Conservation (phyloP, 164 flowering plant genomes). For the Buxus sempervirens region DNA sequence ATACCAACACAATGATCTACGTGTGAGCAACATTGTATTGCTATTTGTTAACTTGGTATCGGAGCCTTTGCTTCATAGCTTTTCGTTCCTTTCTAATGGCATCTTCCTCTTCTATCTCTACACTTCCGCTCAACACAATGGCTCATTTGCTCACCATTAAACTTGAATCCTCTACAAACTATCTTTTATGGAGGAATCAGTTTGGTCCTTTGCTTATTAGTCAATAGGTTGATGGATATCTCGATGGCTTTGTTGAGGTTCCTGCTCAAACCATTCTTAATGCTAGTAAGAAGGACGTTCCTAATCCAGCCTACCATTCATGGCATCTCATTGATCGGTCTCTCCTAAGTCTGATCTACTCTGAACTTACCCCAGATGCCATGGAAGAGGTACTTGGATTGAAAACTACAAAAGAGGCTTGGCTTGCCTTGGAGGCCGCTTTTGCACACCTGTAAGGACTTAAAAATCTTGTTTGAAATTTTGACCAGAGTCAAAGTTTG, state of each 20-base stretch:
- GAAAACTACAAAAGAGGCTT: background rate
- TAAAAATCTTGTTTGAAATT: no score
- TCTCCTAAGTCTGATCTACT: background rate
- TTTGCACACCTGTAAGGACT: background rate
- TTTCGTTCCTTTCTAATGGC: no score
- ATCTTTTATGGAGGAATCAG: slow-evolving; percentile 1
- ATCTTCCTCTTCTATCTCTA: background rate
- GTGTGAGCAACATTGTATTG: no score
- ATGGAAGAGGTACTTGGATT: background rate
- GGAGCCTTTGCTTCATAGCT: no score
- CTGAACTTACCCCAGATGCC: background rate
- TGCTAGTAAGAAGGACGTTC: background rate
- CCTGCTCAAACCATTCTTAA: background rate
- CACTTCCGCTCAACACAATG: background rate
- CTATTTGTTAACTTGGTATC: no score
- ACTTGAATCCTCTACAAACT: background rate
- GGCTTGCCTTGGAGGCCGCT: background rate
- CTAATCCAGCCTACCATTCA: background rate
- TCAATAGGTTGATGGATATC: background rate
- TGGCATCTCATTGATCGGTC: background rate
- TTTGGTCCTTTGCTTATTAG: slow-evolving; percentile 1
- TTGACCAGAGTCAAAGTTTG: no score
- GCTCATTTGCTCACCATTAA: no score
- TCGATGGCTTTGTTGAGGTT: background rate
- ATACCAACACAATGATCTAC: no score